Evolutionary conservation across 2,329 filamentous ascomycete genomes (phyloP), one percentile per base, ranked within the genome.

Genomic region (Huntiella omanensis): DNA sequence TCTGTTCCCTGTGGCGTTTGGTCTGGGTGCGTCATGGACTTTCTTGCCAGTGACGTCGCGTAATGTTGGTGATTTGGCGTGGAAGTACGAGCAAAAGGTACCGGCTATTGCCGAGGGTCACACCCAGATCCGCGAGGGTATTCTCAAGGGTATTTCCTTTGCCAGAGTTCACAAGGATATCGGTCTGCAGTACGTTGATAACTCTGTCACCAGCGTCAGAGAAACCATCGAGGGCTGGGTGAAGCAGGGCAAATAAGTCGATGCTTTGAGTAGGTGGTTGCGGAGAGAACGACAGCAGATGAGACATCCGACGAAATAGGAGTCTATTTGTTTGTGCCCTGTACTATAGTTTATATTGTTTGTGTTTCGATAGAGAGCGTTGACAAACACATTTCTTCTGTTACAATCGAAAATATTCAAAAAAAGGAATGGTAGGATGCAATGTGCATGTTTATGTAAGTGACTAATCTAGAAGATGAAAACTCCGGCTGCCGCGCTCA

Each of bases 11-110:
- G 63, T 88, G 43, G 77, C 79, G 15, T 75, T 95, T 38, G 91
- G 87, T 53, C 66, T 93, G 52, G 77, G 77, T 47, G 83, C 86
- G 48, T 86, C 83, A 49, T 91, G 86, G 76, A 69, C 77, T 51
- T 77, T 94, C 35, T 65, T 98, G 42, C 91, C 91, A 39, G 69
- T 91, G 53, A 98, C 91, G 37, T 93, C 86, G 73, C 69, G 75
- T 60, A 98, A 98, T 63, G 76, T 93, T 22, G 77, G 80, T 38
- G 79, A 88, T 58, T 67, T 96, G 58, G 66, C 81, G 40, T 98
- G 91, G 91, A 77, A 75, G 59, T 98, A 91, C 61, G 91, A 98
- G 76, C 75, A 92, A 71, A 77, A 73, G 56, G 83, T 87, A 59
- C 91, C 91, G 4, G 80, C 72, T 13, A 61, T 98, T 46, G 81